Conservation (phyloP, 345 rosid species). For the Hibiscus mutabilis region DNA sequence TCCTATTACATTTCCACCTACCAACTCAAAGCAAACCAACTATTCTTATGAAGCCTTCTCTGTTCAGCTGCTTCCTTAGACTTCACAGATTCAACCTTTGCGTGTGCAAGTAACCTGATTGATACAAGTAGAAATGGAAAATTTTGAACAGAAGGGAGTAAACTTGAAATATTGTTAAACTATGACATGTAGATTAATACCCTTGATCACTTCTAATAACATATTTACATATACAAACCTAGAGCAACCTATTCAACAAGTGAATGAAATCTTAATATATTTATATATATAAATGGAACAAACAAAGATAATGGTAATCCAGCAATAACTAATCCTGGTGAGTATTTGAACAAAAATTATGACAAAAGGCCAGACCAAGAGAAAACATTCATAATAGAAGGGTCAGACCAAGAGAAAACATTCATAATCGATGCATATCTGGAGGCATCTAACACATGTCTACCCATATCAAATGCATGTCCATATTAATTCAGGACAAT, state of each 20-base stretch:
- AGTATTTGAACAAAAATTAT: neutral
- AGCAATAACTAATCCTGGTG: neutral
- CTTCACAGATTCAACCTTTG: slow-evolving; percentile 88
- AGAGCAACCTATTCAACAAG: slow-evolving; percentile 2
- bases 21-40: slow-evolving; percentile 94
- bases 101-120: slow-evolving; percentile 95
- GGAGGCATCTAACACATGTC: neutral
- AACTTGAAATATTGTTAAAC: neutral
- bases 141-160: neutral
- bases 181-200: neutral
- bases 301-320: neutral
- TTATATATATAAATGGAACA: neutral
- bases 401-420: neutral
- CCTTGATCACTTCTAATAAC: neutral
- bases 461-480: neutral
- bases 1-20: slow-evolving; percentile 27
- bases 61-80: slow-evolving; percentile 92
- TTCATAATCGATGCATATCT: neutral
- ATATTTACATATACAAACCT: neutral
- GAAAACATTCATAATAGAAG: neutral
- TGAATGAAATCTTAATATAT: neutral
- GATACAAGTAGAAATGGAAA: slow-evolving; percentile 13
- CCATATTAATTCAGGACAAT: neutral
- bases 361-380: neutral
- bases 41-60: slow-evolving; percentile 59